phyloP scores from a whole-genome alignment of 768 basidiomycete genomes.

The Boletus tylopilopsis region DNA sequence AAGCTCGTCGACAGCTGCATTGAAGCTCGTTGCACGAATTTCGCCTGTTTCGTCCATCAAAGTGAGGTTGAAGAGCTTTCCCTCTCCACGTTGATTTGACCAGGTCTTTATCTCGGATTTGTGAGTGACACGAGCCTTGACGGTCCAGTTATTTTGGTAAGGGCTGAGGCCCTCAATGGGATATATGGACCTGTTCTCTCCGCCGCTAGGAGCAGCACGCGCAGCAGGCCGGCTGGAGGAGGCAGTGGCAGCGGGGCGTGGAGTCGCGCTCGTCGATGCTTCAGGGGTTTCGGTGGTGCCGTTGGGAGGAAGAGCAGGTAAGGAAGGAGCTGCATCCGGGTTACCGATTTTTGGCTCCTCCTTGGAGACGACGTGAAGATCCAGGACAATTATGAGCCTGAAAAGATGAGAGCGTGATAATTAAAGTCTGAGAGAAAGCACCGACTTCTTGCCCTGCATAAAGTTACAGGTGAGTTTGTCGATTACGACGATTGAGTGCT shows the following conservation, averaged over 20 bases:
- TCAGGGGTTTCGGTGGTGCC: constrained; percentile 17
- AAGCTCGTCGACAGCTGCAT: constrained; percentile 74
- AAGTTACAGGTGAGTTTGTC: constrained; percentile 78
- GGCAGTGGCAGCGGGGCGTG: constrained; percentile 24
- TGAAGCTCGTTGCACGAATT: constrained; percentile 91
- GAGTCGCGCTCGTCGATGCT: constrained; percentile 27
- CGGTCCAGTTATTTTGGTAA: constrained; percentile 98
- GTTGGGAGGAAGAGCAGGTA: constrained; percentile 25
- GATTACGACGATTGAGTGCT: constrained; percentile 65
- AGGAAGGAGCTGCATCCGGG: constrained; percentile 39
- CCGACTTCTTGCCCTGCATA: constrained; percentile 77
- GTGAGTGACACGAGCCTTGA: constrained; percentile 88
- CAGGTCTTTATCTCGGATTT: constrained; percentile 89
- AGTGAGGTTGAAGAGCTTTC: constrained; percentile 89
- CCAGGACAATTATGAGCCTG: constrained; percentile 82
- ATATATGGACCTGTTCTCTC: constrained; percentile 40
- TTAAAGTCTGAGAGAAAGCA: background rate
- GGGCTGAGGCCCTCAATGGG: constrained; percentile 95
- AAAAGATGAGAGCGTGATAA: constrained; percentile 2
- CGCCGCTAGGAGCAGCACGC: constrained; percentile 15
- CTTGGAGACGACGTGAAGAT: constrained; percentile 52
- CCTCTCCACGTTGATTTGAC: constrained; percentile 87
- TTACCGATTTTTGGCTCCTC: constrained; percentile 72
- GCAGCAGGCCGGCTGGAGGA: constrained; percentile 16
- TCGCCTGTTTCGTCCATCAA: constrained; percentile 94